These are phyloP conservation scores for Phytopythium montanum DNA, from an alignment of 352 stramenopile genomes.

Conservation along the genomic window DNA sequence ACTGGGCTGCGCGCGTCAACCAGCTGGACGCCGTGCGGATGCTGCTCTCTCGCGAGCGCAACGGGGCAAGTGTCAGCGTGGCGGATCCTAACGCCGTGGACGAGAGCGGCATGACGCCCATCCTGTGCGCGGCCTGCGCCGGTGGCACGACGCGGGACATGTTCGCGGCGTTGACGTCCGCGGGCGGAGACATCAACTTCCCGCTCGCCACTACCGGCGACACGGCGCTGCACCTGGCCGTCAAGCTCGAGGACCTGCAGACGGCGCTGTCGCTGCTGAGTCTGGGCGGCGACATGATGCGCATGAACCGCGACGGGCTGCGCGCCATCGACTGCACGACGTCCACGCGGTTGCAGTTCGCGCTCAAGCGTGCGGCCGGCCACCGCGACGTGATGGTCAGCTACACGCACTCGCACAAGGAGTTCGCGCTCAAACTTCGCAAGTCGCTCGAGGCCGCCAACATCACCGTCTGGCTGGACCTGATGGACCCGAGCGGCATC, in stretches of 20 bases:
- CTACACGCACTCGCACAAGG: slow-evolving; percentile 62
- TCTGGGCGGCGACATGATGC: slow-evolving; percentile 74
- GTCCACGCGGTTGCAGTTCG: slow-evolving; percentile 59
- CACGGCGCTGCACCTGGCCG: slow-evolving; percentile 70
- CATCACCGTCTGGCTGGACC: slow-evolving; percentile 61
- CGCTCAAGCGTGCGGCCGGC: slow-evolving; percentile 63
- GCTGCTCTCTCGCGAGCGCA: slow-evolving; percentile 20
- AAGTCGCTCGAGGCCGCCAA: slow-evolving; percentile 55
- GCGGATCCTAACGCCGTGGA: slow-evolving; percentile 73
- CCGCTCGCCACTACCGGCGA: slow-evolving; percentile 62
- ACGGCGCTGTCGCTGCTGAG: slow-evolving; percentile 70
- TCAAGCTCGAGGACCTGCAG: slow-evolving; percentile 76
- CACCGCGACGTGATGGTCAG: slow-evolving; percentile 76
- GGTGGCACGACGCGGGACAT: slow-evolving; percentile 61
- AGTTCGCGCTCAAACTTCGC: slow-evolving; percentile 56
- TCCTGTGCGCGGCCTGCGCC: slow-evolving; percentile 71
- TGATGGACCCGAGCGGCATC: slow-evolving; percentile 67
- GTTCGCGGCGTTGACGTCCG: slow-evolving; percentile 63
- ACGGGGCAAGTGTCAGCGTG: slow-evolving; percentile 14
- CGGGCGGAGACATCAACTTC: slow-evolving; percentile 72
- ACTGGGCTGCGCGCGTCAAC: slow-evolving; percentile 79
- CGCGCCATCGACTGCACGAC: slow-evolving; percentile 64
- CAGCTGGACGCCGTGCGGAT: slow-evolving; percentile 60
- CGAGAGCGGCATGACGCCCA: slow-evolving; percentile 69
- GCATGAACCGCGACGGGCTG: slow-evolving; percentile 50